Evolutionary conservation across 2,329 filamentous ascomycete genomes (phyloP).

Genomic region (Exutisphaerella laricina): DNA sequence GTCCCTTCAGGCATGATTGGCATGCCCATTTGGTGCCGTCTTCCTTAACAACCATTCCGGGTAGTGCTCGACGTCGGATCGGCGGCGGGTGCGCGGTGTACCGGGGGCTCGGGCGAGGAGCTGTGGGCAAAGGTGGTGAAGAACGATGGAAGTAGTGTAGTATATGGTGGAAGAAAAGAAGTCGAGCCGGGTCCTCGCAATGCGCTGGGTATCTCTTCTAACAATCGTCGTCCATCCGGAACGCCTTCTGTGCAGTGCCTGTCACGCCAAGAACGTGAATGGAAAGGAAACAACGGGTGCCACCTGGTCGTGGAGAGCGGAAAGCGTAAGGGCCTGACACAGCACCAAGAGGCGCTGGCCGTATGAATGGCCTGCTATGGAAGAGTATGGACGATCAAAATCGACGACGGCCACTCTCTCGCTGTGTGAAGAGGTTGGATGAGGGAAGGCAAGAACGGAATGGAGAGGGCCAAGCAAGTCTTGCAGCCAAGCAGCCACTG

Average conservation of each 20-base stretch:
- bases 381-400: constrained; percentile 22
- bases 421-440: background rate
- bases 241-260: constrained; percentile 11
- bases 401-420: constrained; percentile 1
- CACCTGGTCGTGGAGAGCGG: constrained; percentile 11
- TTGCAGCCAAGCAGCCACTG: background rate
- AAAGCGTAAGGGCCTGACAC: constrained; percentile 27
- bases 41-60: constrained; percentile 33
- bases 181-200: constrained; percentile 5
- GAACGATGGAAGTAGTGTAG: constrained; percentile 3
- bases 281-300: background rate
- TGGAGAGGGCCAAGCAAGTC: background rate
- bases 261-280: constrained; percentile 4
- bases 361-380: constrained; percentile 25
- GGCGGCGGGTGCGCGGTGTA: constrained; percentile 17
- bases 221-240: constrained; percentile 10
- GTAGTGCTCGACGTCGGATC: constrained; percentile 9
- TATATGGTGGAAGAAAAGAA: constrained; percentile 2
- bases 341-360: constrained; percentile 34
- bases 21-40: constrained; percentile 98
- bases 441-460: background rate
- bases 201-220: constrained; percentile 10
- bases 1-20: constrained; percentile 95
- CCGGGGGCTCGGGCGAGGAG: background rate
- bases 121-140: no score